These are phyloP conservation scores for Trichosporon asahii DNA, from an alignment of 1,284 basidiomycete species.

Conservation along the genomic window DNA sequence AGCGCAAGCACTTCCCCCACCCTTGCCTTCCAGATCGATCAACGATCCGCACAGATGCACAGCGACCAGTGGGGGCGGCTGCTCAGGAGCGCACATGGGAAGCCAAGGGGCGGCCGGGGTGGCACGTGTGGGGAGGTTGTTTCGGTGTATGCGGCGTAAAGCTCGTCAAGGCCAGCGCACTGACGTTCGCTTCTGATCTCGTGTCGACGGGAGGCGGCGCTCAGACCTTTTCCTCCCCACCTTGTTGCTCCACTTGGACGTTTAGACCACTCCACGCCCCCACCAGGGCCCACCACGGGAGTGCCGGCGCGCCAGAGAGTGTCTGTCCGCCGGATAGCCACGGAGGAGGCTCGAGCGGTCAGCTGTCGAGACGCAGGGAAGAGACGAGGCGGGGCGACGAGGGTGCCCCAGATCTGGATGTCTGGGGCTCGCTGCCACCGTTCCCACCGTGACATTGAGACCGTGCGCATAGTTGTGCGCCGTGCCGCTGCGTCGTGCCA, in stretches of 20 bases:
- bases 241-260: neutral
- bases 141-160: neutral
- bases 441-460: neutral
- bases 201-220: neutral
- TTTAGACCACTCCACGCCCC: neutral
- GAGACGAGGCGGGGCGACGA: neutral
- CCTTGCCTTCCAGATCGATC: neutral
- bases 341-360: neutral
- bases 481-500: neutral
- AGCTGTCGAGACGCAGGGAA: neutral
- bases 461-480: neutral
- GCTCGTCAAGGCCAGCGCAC: neutral
- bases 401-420: neutral
- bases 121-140: neutral
- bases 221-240: neutral
- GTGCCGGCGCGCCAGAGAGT: neutral
- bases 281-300: neutral
- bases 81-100: neutral
- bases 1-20: neutral
- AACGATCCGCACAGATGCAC: neutral
- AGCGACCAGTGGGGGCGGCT: neutral
- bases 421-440: neutral
- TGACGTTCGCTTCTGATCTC: constrained; percentile 1
- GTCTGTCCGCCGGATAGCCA: neutral
- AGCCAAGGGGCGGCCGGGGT: neutral